phyloP scores from a whole-genome alignment of 202 grass and related monocot species.

The Saccharum hybrid region DNA sequence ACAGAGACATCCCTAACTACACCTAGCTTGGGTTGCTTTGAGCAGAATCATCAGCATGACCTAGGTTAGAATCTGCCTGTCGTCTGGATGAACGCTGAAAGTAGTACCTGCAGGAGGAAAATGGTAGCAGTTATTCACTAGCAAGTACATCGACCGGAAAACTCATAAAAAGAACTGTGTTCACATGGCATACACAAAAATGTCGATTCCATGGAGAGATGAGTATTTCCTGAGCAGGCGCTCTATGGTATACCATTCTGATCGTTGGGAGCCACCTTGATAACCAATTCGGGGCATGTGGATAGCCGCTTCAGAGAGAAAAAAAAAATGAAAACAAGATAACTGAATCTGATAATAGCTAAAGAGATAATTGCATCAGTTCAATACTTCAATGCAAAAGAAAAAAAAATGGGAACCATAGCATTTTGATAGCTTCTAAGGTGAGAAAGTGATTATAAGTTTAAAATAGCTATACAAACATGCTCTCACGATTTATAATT shows the following conservation, averaged over 20 bases:
- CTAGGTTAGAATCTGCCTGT: conserved; percentile 34
- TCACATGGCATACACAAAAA: conserved; percentile 75
- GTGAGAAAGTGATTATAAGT: neutral
- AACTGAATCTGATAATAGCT: conserved; percentile 9
- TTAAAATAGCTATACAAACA: conserved; percentile 10
- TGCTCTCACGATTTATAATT: conserved; percentile 3
- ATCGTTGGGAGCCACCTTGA: conserved; percentile 73
- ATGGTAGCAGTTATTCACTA: conserved; percentile 18
- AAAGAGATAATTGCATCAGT: neutral
- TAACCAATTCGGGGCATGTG: conserved; percentile 96
- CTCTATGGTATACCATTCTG: conserved; percentile 95
- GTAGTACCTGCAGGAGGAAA: conserved; percentile 66
- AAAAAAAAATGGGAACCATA: neutral
- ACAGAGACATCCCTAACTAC: conserved; percentile 22
- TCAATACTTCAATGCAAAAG: neutral
- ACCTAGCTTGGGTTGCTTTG: neutral
- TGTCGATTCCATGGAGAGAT: conserved; percentile 67
- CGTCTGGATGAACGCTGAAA: conserved; percentile 53
- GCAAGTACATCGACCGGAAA: conserved; percentile 1
- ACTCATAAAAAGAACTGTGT: conserved; percentile 7
- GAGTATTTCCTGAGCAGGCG: conserved; percentile 89
- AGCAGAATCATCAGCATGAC: conserved; percentile 2
- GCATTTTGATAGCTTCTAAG: neutral
- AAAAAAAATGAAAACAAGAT: conserved; percentile 21
- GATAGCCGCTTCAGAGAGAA: conserved; percentile 61